Evolutionary conservation across 2,329 filamentous ascomycete species (phyloP).

Genomic region (Cladorrhinum sp.): DNA sequence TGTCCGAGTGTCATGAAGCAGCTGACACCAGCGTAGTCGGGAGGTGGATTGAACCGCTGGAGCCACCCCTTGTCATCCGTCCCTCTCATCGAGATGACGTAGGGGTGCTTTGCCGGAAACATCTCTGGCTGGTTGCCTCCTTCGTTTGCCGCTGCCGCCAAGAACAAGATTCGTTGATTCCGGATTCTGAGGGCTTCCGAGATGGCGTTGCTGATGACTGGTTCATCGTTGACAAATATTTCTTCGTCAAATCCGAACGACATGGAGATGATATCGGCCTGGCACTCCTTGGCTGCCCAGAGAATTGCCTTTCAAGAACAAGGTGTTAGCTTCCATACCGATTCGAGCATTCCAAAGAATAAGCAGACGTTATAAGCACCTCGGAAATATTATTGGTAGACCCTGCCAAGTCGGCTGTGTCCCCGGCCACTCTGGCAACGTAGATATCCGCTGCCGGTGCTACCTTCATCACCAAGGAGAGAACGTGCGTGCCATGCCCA

Average conservation of each 20-base stretch:
- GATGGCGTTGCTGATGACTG: constrained; percentile 9
- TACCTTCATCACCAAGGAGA: neutral
- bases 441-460: neutral
- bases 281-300: neutral
- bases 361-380: no score
- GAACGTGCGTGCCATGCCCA: neutral
- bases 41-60: constrained; percentile 7
- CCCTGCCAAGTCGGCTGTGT: neutral
- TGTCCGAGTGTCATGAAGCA: constrained; percentile 11
- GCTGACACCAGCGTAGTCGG: neutral
- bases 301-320: neutral
- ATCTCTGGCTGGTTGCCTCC: constrained; percentile 10
- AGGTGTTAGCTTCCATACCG: neutral
- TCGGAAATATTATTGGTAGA: neutral
- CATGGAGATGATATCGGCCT: neutral
- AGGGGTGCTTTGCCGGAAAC: constrained; percentile 8
- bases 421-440: neutral
- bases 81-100: constrained; percentile 10
- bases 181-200: neutral
- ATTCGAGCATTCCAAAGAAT: neutral
- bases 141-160: constrained; percentile 7
- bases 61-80: constrained; percentile 12
- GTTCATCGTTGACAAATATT: neutral
- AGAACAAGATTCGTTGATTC: constrained; percentile 10
- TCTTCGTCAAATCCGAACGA: neutral